Evolutionary conservation across 192 early-diverging fungal genomes (phyloP).

Genomic region (Rhizoclosmatium globosum): DNA sequence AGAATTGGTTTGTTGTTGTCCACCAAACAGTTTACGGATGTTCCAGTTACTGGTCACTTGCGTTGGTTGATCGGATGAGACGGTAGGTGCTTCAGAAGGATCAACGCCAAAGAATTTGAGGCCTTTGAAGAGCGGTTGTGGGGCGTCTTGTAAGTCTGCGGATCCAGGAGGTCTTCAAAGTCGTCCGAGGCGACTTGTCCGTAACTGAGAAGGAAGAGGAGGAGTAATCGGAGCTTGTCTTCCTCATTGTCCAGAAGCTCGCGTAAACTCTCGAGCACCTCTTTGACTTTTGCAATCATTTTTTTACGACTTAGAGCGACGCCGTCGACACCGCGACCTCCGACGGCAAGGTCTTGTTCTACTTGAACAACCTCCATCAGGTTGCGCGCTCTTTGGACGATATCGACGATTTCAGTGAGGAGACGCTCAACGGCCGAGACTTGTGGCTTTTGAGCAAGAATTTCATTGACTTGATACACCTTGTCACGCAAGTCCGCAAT

Average conservation of each 20-base stretch:
- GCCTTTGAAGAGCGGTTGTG: slow-evolving; percentile 5
- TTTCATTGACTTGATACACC: not conserved
- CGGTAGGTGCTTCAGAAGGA: not conserved
- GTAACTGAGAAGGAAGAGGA: slow-evolving; percentile 10
- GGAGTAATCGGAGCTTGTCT: slow-evolving; percentile 27
- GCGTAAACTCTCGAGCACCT: not conserved
- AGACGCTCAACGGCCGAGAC: not conserved
- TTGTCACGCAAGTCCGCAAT: not conserved
- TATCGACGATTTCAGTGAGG: not conserved
- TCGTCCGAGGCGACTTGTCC: not conserved
- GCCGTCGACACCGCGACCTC: not conserved
- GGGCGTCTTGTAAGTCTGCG: not conserved
- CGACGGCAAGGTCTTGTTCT: slow-evolving; percentile 28
- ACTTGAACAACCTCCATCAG: slow-evolving; percentile 3
- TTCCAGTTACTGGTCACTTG: not conserved
- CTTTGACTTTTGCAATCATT: not conserved
- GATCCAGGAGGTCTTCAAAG: not conserved
- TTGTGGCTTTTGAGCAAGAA: not conserved
- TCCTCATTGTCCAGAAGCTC: not conserved
- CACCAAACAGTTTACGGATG: not conserved
- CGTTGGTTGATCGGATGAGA: not conserved
- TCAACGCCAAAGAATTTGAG: slow-evolving; percentile 25
- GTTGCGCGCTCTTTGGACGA: not conserved
- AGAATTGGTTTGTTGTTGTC: not conserved
- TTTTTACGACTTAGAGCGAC: not conserved